Conservation (phyloP, 2,329 filamentous ascomycete species). For the Scedosporium aurantiacum region DNA sequence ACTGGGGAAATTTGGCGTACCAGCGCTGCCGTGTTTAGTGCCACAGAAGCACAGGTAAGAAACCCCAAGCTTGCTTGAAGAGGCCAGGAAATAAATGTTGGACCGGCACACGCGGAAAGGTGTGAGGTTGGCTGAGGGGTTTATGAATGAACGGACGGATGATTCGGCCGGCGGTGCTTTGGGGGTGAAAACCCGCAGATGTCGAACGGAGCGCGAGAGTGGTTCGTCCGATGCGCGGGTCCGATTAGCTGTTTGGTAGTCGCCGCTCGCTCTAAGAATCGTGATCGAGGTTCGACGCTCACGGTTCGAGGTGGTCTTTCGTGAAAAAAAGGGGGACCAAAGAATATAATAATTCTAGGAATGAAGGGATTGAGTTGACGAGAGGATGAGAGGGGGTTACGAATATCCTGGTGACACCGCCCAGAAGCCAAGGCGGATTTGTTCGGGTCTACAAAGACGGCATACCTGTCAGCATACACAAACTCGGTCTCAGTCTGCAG, state of each 20-base stretch:
- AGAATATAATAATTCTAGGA: neutral
- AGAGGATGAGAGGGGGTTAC: neutral
- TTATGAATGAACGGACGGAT: too few relatives aligned
- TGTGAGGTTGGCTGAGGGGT: neutral
- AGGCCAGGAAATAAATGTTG: neutral
- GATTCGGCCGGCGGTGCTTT: too few relatives aligned
- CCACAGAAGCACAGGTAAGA: neutral
- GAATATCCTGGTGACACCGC: neutral
- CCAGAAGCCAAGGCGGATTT: neutral
- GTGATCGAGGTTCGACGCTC: neutral
- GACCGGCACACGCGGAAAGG: neutral
- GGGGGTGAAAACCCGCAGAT: too few relatives aligned
- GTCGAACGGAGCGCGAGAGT: too few relatives aligned
- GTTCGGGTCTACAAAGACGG: neutral
- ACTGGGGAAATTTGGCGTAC: neutral
- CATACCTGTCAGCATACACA: neutral
- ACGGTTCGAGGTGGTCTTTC: neutral
- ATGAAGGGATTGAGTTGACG: neutral
- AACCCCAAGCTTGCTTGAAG: neutral
- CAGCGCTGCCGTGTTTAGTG: neutral
- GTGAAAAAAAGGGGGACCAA: neutral
- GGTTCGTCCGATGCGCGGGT: too few relatives aligned
- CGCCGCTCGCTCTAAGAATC: too few relatives aligned
- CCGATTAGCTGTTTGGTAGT: too few relatives aligned
- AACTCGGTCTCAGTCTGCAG: neutral